Evolutionary conservation across 2,329 filamentous ascomycete species (phyloP).

Genomic region (Coniella lustricola): DNA sequence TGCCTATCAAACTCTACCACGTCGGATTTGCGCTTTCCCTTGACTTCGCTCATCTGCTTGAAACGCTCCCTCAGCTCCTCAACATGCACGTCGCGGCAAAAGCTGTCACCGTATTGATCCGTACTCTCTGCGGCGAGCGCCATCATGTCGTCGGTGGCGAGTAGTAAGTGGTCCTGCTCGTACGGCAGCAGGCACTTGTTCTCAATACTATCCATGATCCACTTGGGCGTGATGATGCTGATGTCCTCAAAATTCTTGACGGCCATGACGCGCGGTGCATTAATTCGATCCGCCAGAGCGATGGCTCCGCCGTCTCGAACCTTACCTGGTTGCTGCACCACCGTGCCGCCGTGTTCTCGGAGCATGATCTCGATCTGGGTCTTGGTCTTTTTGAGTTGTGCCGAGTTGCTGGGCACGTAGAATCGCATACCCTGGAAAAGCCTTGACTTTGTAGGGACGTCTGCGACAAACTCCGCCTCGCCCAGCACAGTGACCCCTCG

Average conservation of each 20-base stretch:
- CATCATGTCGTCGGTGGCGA: conserved; percentile 50
- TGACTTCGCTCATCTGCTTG: conserved; percentile 20
- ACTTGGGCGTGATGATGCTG: conserved; percentile 70
- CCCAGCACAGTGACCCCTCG: conserved; percentile 66
- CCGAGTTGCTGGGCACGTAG: conserved; percentile 73
- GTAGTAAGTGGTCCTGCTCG: conserved; percentile 62
- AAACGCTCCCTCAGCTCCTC: conserved; percentile 36
- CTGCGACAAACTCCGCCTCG: conserved; percentile 35
- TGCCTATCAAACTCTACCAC: conserved; percentile 32
- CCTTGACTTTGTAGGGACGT: conserved; percentile 43
- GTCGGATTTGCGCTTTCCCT: conserved; percentile 19
- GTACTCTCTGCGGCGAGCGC: conserved; percentile 53
- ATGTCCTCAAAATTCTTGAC: conserved; percentile 38
- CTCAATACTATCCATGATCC: conserved; percentile 77
- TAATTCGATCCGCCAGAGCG: conserved; percentile 73
- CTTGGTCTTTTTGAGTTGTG: conserved; percentile 69
- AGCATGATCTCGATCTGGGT: conserved; percentile 71
- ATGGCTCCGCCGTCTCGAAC: conserved; percentile 58
- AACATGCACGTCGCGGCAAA: conserved; percentile 52
- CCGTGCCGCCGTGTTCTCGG: conserved; percentile 72
- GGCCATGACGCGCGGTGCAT: conserved; percentile 46
- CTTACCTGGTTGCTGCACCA: conserved; percentile 66
- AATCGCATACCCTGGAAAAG: conserved; percentile 74
- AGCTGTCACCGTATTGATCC: conserved; percentile 80
- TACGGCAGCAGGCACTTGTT: conserved; percentile 57